These are phyloP conservation scores for Diutina catenulata DNA, from an alignment of 1,139 yeast species.

Conservation along the genomic window DNA sequence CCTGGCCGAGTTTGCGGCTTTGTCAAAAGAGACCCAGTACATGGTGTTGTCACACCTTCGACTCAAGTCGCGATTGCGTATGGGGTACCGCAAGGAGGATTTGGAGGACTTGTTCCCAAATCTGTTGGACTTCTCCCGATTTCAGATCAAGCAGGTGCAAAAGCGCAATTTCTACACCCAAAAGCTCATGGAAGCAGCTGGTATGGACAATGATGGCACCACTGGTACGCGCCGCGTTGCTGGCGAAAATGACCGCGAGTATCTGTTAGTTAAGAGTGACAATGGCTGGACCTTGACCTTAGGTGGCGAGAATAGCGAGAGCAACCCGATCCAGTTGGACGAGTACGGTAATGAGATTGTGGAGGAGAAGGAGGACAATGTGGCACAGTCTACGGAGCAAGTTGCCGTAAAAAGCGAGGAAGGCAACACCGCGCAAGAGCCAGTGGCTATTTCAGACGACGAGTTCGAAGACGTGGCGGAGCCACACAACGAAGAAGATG, in stretches of 20 bases:
- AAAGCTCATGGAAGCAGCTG: conserved; percentile 71
- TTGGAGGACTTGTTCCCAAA: conserved; percentile 70
- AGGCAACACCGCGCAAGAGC: not conserved
- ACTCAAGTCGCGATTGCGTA: conserved; percentile 74
- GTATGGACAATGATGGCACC: conserved; percentile 54
- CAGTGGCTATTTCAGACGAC: not conserved
- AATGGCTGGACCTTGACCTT: conserved; percentile 84
- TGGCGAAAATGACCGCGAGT: conserved; percentile 70
- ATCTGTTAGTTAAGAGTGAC: conserved; percentile 62
- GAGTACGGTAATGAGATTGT: conserved; percentile 13
- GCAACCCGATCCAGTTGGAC: conserved; percentile 34
- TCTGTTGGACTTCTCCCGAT: conserved; percentile 80
- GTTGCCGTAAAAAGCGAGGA: too few relatives aligned
- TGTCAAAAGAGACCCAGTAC: conserved; percentile 79
- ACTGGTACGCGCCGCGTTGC: conserved; percentile 53
- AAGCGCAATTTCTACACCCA: conserved; percentile 88
- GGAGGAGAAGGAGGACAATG: not conserved
- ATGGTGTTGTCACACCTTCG: conserved; percentile 77
- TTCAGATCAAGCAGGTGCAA: conserved; percentile 88
- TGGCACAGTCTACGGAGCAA: too few relatives aligned
- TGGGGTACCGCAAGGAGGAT: conserved; percentile 90
- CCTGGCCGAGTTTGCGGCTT: conserved; percentile 47
- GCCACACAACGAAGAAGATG: conserved; percentile 6
- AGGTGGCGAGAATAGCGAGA: conserved; percentile 23
- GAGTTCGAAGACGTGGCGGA: not conserved